Evolutionary conservation across 805 yeast species (phyloP).

Genomic region (Lipomyces oligophaga): DNA sequence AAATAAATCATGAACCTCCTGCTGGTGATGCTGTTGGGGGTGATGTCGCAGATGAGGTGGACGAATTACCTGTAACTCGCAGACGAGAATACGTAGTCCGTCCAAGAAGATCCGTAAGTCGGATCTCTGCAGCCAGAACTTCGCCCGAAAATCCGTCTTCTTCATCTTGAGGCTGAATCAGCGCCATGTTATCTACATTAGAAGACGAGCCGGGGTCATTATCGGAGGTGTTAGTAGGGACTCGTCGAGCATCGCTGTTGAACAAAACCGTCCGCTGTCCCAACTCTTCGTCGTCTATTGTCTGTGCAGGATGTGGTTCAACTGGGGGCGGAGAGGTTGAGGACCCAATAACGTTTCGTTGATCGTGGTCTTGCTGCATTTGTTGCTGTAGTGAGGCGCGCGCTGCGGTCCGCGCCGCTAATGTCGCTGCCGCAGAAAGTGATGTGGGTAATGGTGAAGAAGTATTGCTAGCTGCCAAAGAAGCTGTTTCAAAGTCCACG

Average conservation of each 20-base stretch:
- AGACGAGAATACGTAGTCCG: background rate
- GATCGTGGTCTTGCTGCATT: slow-evolving; percentile 1
- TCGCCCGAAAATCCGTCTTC: slow-evolving; percentile 28
- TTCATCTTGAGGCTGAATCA: slow-evolving; percentile 10
- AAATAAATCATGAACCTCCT: too few species aligned
- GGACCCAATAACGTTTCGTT: background rate
- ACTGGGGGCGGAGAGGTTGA: slow-evolving; percentile 7
- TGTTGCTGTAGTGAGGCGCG: slow-evolving; percentile 3
- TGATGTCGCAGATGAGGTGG: too few species aligned
- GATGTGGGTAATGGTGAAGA: slow-evolving; percentile 5
- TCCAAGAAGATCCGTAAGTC: slow-evolving; percentile 13
- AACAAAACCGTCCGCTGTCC: background rate
- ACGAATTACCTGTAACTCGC: too few species aligned
- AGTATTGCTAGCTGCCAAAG: background rate
- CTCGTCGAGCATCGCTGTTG: background rate
- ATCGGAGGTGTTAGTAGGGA: background rate
- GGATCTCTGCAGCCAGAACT: slow-evolving; percentile 21
- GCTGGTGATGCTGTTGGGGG: too few species aligned
- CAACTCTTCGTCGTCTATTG: slow-evolving; percentile 20
- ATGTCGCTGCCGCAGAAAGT: slow-evolving; percentile 11
- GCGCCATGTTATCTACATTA: background rate
- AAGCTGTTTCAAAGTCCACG: slow-evolving; percentile 5
- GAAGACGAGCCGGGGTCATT: background rate
- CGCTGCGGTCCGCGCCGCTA: slow-evolving; percentile 12
- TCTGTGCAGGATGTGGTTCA: slow-evolving; percentile 4